These are phyloP conservation scores for Russula brevipes DNA, from an alignment of 768 basidiomycete genomes.

Conservation along the genomic window DNA sequence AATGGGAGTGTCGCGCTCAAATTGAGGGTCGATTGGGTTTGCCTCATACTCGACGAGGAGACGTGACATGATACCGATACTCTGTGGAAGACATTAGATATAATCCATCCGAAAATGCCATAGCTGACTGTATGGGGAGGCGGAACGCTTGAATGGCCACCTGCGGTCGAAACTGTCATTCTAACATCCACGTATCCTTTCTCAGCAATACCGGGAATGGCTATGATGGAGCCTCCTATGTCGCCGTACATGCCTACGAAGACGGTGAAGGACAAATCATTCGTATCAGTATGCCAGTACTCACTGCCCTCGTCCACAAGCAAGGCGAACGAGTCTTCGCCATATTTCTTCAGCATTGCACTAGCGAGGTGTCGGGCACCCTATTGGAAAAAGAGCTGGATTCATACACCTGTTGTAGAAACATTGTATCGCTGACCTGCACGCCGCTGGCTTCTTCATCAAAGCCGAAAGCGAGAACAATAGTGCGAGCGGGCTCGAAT, in stretches of 20 bases:
- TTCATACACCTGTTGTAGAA: neutral
- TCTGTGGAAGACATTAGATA: constrained; percentile 9
- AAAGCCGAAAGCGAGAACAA: constrained; percentile 35
- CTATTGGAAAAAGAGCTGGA: constrained; percentile 30
- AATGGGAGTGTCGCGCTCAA: constrained; percentile 31
- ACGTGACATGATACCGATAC: constrained; percentile 72
- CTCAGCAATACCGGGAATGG: constrained; percentile 62
- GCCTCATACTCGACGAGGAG: constrained; percentile 23
- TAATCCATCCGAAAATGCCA: neutral
- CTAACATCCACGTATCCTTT: constrained; percentile 64
- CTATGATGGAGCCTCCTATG: constrained; percentile 49
- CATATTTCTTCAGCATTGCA: constrained; percentile 56
- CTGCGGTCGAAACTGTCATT: constrained; percentile 61
- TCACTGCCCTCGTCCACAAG: constrained; percentile 85
- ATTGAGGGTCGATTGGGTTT: constrained; percentile 27
- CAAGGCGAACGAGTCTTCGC: constrained; percentile 65
- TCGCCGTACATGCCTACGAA: constrained; percentile 46
- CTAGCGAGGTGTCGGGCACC: constrained; percentile 49
- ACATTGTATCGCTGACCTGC: constrained; percentile 18
- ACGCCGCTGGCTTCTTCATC: constrained; percentile 39
- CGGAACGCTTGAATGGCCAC: constrained; percentile 85
- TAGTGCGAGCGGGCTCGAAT: constrained; percentile 35
- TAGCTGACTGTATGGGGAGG: constrained; percentile 65
- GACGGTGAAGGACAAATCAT: neutral
- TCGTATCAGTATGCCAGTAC: constrained; percentile 14